Percentiles rank a stretch among this genome's conserved stretches.
Conservation (phyloP, 2,329 filamentous ascomycete genomes). For the Zasmidium citrigriseum region DNA sequence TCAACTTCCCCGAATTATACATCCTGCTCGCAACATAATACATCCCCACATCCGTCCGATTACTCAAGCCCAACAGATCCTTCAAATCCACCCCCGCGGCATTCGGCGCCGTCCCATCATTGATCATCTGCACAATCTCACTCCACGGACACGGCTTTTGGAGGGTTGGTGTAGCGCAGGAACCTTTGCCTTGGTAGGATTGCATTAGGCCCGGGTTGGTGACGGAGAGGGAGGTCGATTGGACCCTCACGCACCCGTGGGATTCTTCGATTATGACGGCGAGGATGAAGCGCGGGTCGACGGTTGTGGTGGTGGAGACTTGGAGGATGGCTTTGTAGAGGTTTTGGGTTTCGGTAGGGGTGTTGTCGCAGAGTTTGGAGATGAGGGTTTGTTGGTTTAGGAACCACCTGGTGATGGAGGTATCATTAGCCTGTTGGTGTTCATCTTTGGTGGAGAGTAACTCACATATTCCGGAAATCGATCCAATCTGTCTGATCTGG, state of each 20-base stretch:
- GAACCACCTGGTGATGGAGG: background rate
- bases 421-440: background rate
- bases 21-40: conserved; percentile 49
- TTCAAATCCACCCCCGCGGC: conserved; percentile 43
- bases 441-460: no score
- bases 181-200: conserved; percentile 39
- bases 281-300: conserved; percentile 45
- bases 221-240: conserved; percentile 36
- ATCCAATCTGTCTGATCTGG: conserved; percentile 8
- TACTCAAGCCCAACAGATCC: conserved; percentile 22
- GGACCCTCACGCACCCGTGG: conserved; percentile 46
- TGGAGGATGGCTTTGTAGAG: conserved; percentile 40
- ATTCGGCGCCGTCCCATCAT: conserved; percentile 46
- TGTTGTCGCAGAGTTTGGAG: conserved; percentile 2
- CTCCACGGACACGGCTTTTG: conserved; percentile 40
- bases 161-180: conserved; percentile 34
- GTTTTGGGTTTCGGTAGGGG: conserved; percentile 36
- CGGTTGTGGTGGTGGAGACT: conserved; percentile 33
- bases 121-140: conserved; percentile 42
- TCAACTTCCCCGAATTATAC: conserved; percentile 47
- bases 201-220: conserved; percentile 51
- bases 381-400: conserved; percentile 3
- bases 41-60: conserved; percentile 36
- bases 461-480: conserved; percentile 22
- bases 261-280: conserved; percentile 48